Percentiles rank a stretch among this genome's conserved stretches.
Evolutionary conservation across 2,329 filamentous ascomycete species (phyloP).

Genomic region (Dryadomyces quercivorus): DNA sequence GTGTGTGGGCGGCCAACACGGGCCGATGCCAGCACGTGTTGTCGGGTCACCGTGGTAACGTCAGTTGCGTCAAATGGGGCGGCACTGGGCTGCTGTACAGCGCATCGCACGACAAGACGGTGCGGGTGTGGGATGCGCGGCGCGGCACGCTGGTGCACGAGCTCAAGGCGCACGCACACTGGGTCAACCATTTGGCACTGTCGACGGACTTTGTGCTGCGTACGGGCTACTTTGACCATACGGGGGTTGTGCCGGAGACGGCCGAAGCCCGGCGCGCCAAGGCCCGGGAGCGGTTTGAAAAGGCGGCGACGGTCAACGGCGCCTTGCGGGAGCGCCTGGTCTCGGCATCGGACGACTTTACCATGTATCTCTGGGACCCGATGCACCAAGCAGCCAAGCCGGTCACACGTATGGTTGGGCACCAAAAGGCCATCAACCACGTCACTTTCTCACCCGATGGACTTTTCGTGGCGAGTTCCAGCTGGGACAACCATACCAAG

Average conservation of each 20-base stretch:
- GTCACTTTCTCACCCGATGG: constrained; percentile 91
- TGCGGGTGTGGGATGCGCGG: constrained; percentile 78
- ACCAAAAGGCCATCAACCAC: constrained; percentile 95
- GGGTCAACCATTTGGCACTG: constrained; percentile 89
- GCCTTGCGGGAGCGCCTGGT: constrained; percentile 74
- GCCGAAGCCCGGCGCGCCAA: constrained; percentile 61
- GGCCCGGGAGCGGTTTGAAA: constrained; percentile 73
- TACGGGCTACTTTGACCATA: constrained; percentile 80
- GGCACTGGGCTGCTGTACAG: constrained; percentile 79
- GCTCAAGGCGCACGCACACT: constrained; percentile 65
- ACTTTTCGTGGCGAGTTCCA: constrained; percentile 70
- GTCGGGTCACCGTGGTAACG: constrained; percentile 76
- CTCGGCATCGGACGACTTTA: constrained; percentile 81
- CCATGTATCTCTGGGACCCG: constrained; percentile 92
- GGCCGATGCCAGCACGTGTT: constrained; percentile 71
- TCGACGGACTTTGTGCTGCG: constrained; percentile 85
- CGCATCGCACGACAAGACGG: constrained; percentile 78
- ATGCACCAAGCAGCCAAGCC: constrained; percentile 63
- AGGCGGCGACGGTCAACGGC: constrained; percentile 65
- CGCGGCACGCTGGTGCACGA: constrained; percentile 73
- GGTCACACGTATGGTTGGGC: constrained; percentile 76
- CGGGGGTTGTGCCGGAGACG: constrained; percentile 50
- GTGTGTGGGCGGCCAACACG: constrained; percentile 74
- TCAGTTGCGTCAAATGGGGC: constrained; percentile 90
- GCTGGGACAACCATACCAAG: constrained; percentile 93